A percentile compares a stretch with the other conserved stretches of the same genome.
Evolutionary conservation across 805 yeast species (phyloP).

Genomic region (Zygoascus biomembranicola): DNA sequence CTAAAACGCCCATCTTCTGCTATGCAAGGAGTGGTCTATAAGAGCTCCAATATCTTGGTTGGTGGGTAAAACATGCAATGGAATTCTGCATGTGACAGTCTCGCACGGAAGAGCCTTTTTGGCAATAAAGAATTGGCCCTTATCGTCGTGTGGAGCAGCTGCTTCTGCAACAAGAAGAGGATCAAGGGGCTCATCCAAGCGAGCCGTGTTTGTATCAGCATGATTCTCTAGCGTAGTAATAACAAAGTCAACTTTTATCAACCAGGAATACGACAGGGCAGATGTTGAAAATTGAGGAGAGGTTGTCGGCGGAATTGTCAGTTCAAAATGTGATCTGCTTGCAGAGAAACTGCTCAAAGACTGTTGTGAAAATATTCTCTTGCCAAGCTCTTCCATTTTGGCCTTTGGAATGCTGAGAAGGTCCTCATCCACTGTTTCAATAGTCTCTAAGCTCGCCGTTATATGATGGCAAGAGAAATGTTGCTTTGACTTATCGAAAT

Average conservation of each 20-base stretch:
- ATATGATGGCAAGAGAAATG: slow-evolving; percentile 29
- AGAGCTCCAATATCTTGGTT: slow-evolving; percentile 43
- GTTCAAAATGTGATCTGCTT: slow-evolving; percentile 18
- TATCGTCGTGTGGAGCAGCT: neutral
- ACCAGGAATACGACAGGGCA: slow-evolving; percentile 25
- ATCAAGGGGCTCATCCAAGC: neutral
- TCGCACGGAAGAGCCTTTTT: slow-evolving; percentile 16
- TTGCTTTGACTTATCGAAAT: slow-evolving; percentile 26
- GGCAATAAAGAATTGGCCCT: slow-evolving; percentile 9
- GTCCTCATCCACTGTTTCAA: slow-evolving; percentile 25
- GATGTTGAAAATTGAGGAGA: slow-evolving; percentile 29
- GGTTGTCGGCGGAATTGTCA: slow-evolving; percentile 29
- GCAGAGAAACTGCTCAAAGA: slow-evolving; percentile 19
- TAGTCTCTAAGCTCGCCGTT: slow-evolving; percentile 32
- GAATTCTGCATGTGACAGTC: slow-evolving; percentile 35
- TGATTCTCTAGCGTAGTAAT: slow-evolving; percentile 10
- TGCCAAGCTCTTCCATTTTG: slow-evolving; percentile 8
- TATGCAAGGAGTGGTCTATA: slow-evolving; percentile 17
- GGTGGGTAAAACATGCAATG: slow-evolving; percentile 39
- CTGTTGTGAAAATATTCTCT: slow-evolving; percentile 20
- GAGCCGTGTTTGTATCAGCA: neutral
- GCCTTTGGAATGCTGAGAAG: slow-evolving; percentile 20
- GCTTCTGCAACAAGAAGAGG: neutral
- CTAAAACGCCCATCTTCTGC: slow-evolving; percentile 10
- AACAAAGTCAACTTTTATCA: slow-evolving; percentile 25